phyloP scores from a whole-genome alignment of 2,329 filamentous ascomycete species.

The Plenodomus lindquistii region DNA sequence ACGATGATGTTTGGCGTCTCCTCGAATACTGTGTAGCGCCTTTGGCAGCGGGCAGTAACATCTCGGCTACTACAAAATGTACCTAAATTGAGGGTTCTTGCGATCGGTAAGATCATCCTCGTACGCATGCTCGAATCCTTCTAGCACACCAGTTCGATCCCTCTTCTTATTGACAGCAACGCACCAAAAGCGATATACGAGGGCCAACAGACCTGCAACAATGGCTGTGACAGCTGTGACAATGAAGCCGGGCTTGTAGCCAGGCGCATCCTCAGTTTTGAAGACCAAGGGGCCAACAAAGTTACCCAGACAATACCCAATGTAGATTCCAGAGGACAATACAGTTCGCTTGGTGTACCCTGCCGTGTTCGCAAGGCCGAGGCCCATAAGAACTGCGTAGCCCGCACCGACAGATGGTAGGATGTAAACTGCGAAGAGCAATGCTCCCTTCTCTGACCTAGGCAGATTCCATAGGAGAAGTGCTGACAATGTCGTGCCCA shows the following conservation, averaged over 20 bases:
- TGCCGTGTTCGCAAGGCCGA: conserved; percentile 54
- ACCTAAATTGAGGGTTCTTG: conserved; percentile 24
- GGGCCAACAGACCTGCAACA: conserved; percentile 40
- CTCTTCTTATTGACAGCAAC: conserved; percentile 50
- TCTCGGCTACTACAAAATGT: conserved; percentile 10
- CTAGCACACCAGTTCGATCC: conserved; percentile 47
- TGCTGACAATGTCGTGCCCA: conserved; percentile 47
- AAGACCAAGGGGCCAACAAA: conserved; percentile 39
- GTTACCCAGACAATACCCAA: conserved; percentile 52
- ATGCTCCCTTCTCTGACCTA: conserved; percentile 42
- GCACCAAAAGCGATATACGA: conserved; percentile 53
- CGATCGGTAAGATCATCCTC: conserved; percentile 56
- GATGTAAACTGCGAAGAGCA: conserved; percentile 54
- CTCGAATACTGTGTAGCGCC: no score
- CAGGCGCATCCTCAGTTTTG: conserved; percentile 18
- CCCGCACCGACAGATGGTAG: conserved; percentile 50
- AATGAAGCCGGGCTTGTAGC: conserved; percentile 48
- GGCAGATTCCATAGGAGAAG: conserved; percentile 36
- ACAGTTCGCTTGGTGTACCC: conserved; percentile 54
- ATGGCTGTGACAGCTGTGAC: conserved; percentile 44
- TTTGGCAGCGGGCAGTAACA: no score
- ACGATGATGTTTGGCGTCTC: no score
- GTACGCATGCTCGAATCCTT: conserved; percentile 57
- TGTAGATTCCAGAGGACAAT: conserved; percentile 52
- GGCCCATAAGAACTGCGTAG: conserved; percentile 55